These are phyloP conservation scores for Protea cynaroides DNA, from an alignment of 164 flowering plant genomes.

Conservation along the genomic window DNA sequence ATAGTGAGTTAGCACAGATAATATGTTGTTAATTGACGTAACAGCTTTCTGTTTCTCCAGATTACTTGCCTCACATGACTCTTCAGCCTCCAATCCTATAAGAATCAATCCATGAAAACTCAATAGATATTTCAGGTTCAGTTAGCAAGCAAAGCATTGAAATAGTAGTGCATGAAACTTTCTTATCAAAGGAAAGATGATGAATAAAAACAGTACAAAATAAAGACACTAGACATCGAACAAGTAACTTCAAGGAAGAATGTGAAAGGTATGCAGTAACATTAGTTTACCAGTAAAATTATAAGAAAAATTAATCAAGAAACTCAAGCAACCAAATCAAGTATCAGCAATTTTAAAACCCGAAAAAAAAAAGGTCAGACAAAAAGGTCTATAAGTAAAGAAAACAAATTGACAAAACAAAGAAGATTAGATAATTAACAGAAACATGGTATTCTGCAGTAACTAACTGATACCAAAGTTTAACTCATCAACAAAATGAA, in stretches of 20 bases:
- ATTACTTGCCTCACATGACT: conserved; percentile 70
- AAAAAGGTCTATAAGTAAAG: background rate
- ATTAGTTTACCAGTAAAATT: too few relatives aligned
- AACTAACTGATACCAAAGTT: background rate
- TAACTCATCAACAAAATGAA: background rate
- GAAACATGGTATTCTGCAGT: too few relatives aligned
- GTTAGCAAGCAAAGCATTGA: background rate
- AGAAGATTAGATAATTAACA: too few relatives aligned
- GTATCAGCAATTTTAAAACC: too few relatives aligned
- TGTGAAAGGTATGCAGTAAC: too few relatives aligned
- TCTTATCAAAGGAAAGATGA: background rate
- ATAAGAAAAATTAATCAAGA: too few relatives aligned
- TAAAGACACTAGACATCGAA: background rate
- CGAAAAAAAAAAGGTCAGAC: too few relatives aligned
- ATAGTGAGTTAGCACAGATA: conserved; percentile 63
- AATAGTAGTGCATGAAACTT: background rate
- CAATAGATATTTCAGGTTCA: conserved; percentile 2
- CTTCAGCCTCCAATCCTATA: conserved; percentile 52
- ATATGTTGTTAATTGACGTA: conserved; percentile 43
- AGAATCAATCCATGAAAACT: conserved; percentile 1
- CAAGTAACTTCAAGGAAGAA: background rate
- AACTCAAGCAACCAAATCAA: too few relatives aligned
- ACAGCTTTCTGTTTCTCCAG: conserved; percentile 62
- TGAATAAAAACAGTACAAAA: background rate
- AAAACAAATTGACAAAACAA: too few relatives aligned